Base-by-base conservation (phyloP, 1,284 basidiomycete species). In the Tilletia caries region DNA sequence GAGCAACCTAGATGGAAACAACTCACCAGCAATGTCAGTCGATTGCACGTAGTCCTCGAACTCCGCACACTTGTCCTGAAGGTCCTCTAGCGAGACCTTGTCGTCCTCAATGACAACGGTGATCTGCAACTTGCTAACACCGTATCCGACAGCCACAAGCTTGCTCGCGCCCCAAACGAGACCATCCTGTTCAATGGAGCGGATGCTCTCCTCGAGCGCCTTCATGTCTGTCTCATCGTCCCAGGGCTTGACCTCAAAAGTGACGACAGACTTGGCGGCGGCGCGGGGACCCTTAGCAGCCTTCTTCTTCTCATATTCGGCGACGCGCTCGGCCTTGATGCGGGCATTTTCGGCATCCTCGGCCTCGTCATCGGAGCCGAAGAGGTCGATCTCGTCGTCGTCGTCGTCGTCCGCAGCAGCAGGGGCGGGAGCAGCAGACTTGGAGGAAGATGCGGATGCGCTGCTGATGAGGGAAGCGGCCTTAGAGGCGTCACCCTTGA, bases 141-240 rank as follows among this genome's bases (percentile, higher is more conserved):
- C 95, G 84, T 91, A 97, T 73, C 95, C 96, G 81, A 98, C 90
- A 70, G 95, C 88, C 71, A 98, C 94, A 69, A 95, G 87, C 86
- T 92, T 94, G 86, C 89, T 76, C 66, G 76, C 73, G 70, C 93
- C 93, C 95, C 96, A 98, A 67, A 97, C 89, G 74, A 99, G 90
- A 83, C 96, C 95, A 70, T 92, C 91, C 87, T 89, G 87, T 85
- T 93, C 89, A 81, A 98, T 90, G 34, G 91, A 90, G 75, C 95
- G 91, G 69, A 98, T 94, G 54, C 86, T 81, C 52, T 87, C 85
- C 86, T 98, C 95, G 77, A 98, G 88, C 68, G 86, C 91, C 67
- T 84, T 88, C 93, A 99, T 94, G 86, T 98, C 92, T 71, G 95
- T 99, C 87, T 97, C 94, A 85, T 98, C 95, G 84, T 98, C 95